Evolutionary conservation across 306 rosid genomes (phyloP).

Genomic region (Prunus salicina): DNA sequence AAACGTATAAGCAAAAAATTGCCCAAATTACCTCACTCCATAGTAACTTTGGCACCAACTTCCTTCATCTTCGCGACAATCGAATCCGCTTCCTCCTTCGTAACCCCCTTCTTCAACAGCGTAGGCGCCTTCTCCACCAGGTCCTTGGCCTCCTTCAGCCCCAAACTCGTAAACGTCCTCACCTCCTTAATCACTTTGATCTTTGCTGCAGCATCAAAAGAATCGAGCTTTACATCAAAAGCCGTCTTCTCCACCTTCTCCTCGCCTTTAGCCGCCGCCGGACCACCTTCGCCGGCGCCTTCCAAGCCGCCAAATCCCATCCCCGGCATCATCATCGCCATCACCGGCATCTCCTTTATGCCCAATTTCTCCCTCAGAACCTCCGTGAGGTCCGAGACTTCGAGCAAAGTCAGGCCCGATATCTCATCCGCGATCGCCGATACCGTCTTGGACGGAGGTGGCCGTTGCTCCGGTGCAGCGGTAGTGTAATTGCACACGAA

Average conservation of each 20-base stretch:
- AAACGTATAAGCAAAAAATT: background rate
- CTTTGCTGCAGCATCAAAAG: too few species aligned
- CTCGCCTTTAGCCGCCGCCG: slow-evolving; percentile 36
- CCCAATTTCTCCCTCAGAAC: slow-evolving; percentile 67
- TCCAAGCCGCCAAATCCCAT: slow-evolving; percentile 52
- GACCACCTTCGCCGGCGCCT: slow-evolving; percentile 44
- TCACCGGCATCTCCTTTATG: slow-evolving; percentile 67
- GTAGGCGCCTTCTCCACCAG: slow-evolving; percentile 84
- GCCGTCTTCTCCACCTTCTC: slow-evolving; percentile 75
- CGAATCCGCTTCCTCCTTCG: slow-evolving; percentile 79
- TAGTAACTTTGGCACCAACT: slow-evolving; percentile 78
- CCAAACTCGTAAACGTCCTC: too few species aligned
- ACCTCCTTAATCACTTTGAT: too few species aligned
- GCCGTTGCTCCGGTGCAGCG: slow-evolving; percentile 38
- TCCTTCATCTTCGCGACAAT: slow-evolving; percentile 85
- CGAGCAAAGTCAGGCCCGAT: slow-evolving; percentile 58
- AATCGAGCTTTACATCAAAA: slow-evolving; percentile 68
- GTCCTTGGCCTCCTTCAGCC: too few species aligned
- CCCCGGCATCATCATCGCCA: slow-evolving; percentile 84
- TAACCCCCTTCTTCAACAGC: slow-evolving; percentile 82
- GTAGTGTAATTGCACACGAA: slow-evolving; percentile 30
- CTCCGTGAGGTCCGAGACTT: slow-evolving; percentile 72
- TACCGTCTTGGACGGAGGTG: slow-evolving; percentile 38
- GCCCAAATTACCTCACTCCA: slow-evolving; percentile 68
- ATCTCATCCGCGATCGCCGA: slow-evolving; percentile 67